Conservation (phyloP, 1,284 basidiomycete genomes). For the Wallemia mellicola region DNA sequence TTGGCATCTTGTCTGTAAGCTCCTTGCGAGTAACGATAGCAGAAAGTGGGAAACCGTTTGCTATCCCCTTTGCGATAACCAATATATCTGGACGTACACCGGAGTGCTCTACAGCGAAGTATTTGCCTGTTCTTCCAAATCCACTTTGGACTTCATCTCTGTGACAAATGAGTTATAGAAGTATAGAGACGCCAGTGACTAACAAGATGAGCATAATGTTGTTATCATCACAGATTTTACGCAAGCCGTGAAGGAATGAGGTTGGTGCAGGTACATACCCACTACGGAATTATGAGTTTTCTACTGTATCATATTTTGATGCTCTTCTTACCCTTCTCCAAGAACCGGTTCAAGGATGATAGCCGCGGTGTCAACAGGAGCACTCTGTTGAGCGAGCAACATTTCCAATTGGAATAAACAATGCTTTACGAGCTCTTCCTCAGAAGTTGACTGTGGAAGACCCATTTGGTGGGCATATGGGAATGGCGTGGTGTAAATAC, state of each 20-base stretch:
- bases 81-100: conserved; percentile 52
- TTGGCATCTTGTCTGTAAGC: conserved; percentile 44
- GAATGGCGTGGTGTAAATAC: conserved; percentile 50
- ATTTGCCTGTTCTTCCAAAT: conserved; percentile 62
- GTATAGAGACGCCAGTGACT: neutral
- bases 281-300: conserved; percentile 6
- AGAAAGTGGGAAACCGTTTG: conserved; percentile 78
- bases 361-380: conserved; percentile 61
- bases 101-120: conserved; percentile 42
- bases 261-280: conserved; percentile 73
- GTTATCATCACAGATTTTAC: conserved; percentile 60
- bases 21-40: conserved; percentile 55
- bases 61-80: conserved; percentile 28
- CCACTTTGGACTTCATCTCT: conserved; percentile 73
- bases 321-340: conserved; percentile 34
- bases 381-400: conserved; percentile 50
- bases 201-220: conserved; percentile 32
- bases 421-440: conserved; percentile 32
- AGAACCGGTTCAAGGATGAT: conserved; percentile 76
- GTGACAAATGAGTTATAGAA: conserved; percentile 17
- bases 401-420: conserved; percentile 59
- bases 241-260: conserved; percentile 45
- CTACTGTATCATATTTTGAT: neutral
- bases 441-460: conserved; percentile 28
- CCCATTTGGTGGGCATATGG: conserved; percentile 81